Base-by-base conservation (phyloP, 352 stramenopile genomes). In the Globisporangium cylindrosporum region DNA sequence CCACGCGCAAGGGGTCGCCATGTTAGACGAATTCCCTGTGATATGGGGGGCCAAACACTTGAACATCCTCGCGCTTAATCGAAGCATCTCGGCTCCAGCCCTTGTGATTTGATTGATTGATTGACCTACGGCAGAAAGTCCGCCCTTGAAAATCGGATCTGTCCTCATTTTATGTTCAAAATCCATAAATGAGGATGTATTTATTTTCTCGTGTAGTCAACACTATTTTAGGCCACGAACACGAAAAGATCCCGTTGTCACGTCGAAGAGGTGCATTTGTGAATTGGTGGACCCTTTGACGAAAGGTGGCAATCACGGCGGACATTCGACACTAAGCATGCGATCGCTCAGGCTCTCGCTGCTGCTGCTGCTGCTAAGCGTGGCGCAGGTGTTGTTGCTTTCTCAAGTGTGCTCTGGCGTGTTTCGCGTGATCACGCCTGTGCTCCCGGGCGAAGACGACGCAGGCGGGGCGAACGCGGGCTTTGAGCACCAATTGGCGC, bases 381-480 rank as follows among this genome's bases (percentile, higher is more conserved):
- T 34, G 22, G 51, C 24, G 58, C 41, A 38, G 38, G 3, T 66
- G 46, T 48, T 67, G 29, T 0, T 34, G 4, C 14, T 1, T 3
- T 3, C 46, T 1, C 46, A 54, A 22, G 49, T 20, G 49, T 67
- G 61, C 43, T 14, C 1, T 3, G 48, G 48, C 18, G 49, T 14
- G n/a, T 67, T 67, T 36, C 61, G 61, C 48, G 61, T 67, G 10
- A 43, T 60, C 29, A n/a, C 61, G 4, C 49, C 61, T 4, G 32
- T 24, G 48, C 20, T 56, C 5, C 15, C n/a, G 3, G 48, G 29
- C 7, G 59, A 64, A 12, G 38, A 56, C 25, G 24, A 20, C 0
- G 10, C n/a, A 18, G 38, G 27, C 32, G 48, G 61, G 0, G 27
- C 27, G 18, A 59, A 59, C 29, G 24, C 22, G 2, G 61, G 32